These are phyloP conservation scores for Colletotrichum sp. DNA, from an alignment of 2,329 filamentous ascomycete species.

Conservation along the genomic window DNA sequence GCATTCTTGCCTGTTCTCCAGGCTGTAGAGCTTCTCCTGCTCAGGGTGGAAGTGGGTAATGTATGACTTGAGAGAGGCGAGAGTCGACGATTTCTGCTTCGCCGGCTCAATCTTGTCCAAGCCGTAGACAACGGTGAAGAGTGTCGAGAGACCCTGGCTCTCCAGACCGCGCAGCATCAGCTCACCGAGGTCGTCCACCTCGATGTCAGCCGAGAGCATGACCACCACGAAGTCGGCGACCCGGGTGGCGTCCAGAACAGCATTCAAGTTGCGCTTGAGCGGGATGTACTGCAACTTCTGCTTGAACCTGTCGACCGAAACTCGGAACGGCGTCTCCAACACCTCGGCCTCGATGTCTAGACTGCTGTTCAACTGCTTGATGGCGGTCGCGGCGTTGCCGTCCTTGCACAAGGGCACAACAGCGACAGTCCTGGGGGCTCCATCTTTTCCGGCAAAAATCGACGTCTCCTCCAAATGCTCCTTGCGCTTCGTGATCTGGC, in stretches of 20 bases:
- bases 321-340: constrained; percentile 62
- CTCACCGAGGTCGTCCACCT: constrained; percentile 86
- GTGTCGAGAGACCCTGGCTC: constrained; percentile 91
- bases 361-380: constrained; percentile 75
- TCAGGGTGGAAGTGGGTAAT: constrained; percentile 94
- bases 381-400: constrained; percentile 68
- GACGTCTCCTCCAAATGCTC: constrained; percentile 80
- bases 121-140: constrained; percentile 84
- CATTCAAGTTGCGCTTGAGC: constrained; percentile 72
- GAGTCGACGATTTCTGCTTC: constrained; percentile 77
- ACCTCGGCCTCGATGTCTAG: constrained; percentile 76
- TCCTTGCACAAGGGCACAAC: constrained; percentile 83
- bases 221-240: constrained; percentile 92
- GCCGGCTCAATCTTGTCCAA: constrained; percentile 78
- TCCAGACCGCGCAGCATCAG: constrained; percentile 85
- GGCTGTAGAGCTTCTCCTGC: constrained; percentile 87
- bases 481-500: constrained; percentile 80
- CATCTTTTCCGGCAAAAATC: constrained; percentile 85
- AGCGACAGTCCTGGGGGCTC: constrained; percentile 85
- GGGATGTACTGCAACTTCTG: constrained; percentile 90
- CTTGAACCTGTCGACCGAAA: constrained; percentile 88
- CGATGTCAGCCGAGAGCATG: constrained; percentile 79
- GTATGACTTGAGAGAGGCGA: constrained; percentile 86
- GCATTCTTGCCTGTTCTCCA: constrained; percentile 89
- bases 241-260: constrained; percentile 83